phyloP scores from a whole-genome alignment of 108 stramenopile genomes.

The Cyclotella atomus region DNA sequence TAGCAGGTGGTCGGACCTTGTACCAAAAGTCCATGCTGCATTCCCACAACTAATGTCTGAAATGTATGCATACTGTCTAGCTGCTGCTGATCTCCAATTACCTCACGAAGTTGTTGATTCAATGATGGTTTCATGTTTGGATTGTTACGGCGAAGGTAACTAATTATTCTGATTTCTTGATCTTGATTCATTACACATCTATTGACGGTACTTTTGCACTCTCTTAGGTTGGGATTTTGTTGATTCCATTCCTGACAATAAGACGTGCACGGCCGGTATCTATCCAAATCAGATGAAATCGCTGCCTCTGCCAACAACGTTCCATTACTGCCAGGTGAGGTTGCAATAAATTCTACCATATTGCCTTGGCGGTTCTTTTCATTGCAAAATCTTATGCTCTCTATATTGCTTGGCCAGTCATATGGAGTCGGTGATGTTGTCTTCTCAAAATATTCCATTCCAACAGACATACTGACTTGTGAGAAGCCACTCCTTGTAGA shows the following conservation, averaged over 20 bases:
- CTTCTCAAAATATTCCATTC: constrained; percentile 74
- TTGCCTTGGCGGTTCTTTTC: background rate
- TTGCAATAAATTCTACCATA: background rate
- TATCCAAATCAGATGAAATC: constrained; percentile 21
- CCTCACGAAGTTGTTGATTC: constrained; percentile 76
- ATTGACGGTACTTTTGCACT: too few species aligned
- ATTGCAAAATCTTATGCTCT: too few species aligned
- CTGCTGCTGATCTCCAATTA: constrained; percentile 81
- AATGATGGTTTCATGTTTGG: constrained; percentile 75
- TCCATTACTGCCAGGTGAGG: constrained; percentile 82
- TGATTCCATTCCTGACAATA: constrained; percentile 32
- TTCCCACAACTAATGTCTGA: constrained; percentile 47
- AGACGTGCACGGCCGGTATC: constrained; percentile 28
- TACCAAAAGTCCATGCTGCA: constrained; percentile 60
- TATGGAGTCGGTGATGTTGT: constrained; percentile 70
- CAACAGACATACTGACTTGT: constrained; percentile 70
- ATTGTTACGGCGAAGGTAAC: constrained; percentile 61
- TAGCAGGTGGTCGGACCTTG: constrained; percentile 77
- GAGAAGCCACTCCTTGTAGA: constrained; percentile 62
- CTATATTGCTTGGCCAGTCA: too few species aligned
- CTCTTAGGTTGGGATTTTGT: constrained; percentile 67
- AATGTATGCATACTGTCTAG: constrained; percentile 81
- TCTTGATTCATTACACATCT: background rate
- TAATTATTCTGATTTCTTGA: background rate
- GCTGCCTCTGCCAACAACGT: constrained; percentile 53